Base-by-base conservation (phyloP, 345 rosid species). In the Brassica incana region DNA sequence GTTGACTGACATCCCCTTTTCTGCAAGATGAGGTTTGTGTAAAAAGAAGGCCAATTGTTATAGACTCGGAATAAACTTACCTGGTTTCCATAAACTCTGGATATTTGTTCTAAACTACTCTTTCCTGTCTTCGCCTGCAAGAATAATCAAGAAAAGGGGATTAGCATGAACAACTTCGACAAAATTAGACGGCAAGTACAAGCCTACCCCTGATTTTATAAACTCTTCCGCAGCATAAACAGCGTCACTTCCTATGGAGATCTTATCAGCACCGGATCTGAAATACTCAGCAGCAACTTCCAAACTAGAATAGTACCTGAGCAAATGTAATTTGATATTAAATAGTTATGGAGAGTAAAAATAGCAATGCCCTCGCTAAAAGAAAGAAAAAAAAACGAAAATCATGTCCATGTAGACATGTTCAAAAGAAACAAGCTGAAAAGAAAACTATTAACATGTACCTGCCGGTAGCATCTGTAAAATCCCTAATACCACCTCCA, bases 401-500 rank as follows among this genome's bases (percentile, higher is more conserved):
- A 60, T 48, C 38, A 50, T 32, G 18, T 7, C 65, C 8, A 8
- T 6, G 32, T 5, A 64, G 71, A 69, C 52, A 78, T 63, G 48
- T 61, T 61, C 35, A 50, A 58, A 60, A 75, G 36, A 69, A 52
- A 27, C 58, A 68, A 48, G 30, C 50, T 70, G 33, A 75, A 32
- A 70, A 54, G 67, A 69, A 38, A 65, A 48, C 12, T 45, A 12
- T 65, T 45, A 10, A 50, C 18, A 76, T 48, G n/a, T 83, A 91
- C 99, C 95, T 93, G 85, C 97, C 99, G 78, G 84, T 92, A 73
- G 97, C 94, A 80, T 95, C 98, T 4, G 92, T 93, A 81, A 93
- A 95, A 84, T 95, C 98, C 83, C 97, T 86, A 69, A 95, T 90
- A 72, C 99, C 98, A 85, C 99, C 99, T 84, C 99, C 99, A 76